These are phyloP conservation scores for Penicillium sp. DNA, from an alignment of 2,329 filamentous ascomycete genomes.

Conservation along the genomic window DNA sequence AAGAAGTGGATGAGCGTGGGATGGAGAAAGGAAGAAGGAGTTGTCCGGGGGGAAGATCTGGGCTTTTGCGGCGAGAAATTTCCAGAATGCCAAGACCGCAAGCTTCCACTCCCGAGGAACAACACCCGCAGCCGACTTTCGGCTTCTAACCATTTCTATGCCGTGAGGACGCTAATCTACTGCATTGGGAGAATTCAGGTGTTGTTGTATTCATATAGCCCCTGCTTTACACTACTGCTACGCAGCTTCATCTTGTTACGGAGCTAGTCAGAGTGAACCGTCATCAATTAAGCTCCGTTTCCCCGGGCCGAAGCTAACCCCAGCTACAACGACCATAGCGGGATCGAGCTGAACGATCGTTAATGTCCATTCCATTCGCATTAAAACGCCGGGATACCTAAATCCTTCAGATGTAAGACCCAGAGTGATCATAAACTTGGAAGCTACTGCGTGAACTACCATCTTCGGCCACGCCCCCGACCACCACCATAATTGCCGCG, in stretches of 20 bases:
- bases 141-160: slow-evolving; percentile 4
- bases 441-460: slow-evolving; percentile 26
- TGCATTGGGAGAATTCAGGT: background rate
- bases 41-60: slow-evolving; percentile 37
- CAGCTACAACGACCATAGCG: background rate
- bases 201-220: background rate
- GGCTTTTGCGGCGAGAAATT: slow-evolving; percentile 42
- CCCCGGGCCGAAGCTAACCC: slow-evolving; percentile 1
- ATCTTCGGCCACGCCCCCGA: slow-evolving; percentile 44
- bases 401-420: slow-evolving; percentile 5
- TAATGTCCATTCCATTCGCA: slow-evolving; percentile 17
- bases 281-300: background rate
- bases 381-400: slow-evolving; percentile 22
- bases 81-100: slow-evolving; percentile 48
- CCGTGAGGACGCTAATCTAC: background rate
- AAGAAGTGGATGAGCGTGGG: slow-evolving; percentile 28
- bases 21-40: slow-evolving; percentile 34
- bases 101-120: slow-evolving; percentile 37
- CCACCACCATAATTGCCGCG: slow-evolving; percentile 42
- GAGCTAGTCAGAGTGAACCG: background rate
- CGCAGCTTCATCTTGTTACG: background rate
- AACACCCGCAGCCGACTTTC: slow-evolving; percentile 9
- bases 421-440: slow-evolving; percentile 11
- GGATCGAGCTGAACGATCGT: background rate
- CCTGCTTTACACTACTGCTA: too few relatives aligned